Conservation (phyloP, 2,329 filamentous ascomycete species). For the Diaporthe australafricana region DNA sequence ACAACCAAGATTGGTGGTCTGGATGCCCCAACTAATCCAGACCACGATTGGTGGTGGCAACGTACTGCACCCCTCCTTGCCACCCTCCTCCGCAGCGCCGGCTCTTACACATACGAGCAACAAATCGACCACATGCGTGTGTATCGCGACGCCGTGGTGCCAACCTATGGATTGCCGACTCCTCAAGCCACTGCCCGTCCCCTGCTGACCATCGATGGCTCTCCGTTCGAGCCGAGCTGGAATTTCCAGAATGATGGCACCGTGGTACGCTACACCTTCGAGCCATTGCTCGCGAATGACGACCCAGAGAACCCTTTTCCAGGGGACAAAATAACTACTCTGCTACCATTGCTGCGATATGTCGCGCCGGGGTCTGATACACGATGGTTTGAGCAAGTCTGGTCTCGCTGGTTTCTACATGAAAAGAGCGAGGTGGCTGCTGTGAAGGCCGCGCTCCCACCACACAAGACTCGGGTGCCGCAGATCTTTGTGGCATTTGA, state of each 20-base stretch:
- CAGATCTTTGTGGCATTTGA: slow-evolving; percentile 46
- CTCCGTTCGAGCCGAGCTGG: slow-evolving; percentile 36
- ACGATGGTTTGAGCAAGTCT: slow-evolving; percentile 36
- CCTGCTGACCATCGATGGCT: slow-evolving; percentile 33
- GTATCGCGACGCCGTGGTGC: slow-evolving; percentile 33
- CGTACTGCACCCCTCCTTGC: slow-evolving; percentile 27
- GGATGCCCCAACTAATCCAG: slow-evolving; percentile 13
- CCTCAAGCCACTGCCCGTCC: neutral
- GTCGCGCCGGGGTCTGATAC: slow-evolving; percentile 47
- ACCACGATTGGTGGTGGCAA: slow-evolving; percentile 32
- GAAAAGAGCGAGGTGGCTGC: neutral
- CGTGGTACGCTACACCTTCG: slow-evolving; percentile 29
- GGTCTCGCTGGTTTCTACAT: slow-evolving; percentile 26
- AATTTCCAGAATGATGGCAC: slow-evolving; percentile 27
- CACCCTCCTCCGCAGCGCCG: slow-evolving; percentile 23
- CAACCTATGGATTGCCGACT: slow-evolving; percentile 31
- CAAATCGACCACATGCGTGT: slow-evolving; percentile 29
- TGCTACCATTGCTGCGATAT: slow-evolving; percentile 58
- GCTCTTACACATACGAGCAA: slow-evolving; percentile 30
- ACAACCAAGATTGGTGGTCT: neutral
- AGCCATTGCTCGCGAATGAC: slow-evolving; percentile 28
- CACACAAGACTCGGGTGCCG: slow-evolving; percentile 60
- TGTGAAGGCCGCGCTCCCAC: neutral
- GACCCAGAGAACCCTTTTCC: slow-evolving; percentile 29
- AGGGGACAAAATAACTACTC: slow-evolving; percentile 8